Evolutionary conservation across 2,329 filamentous ascomycete genomes (phyloP).

Genomic region (Cytospora mali): DNA sequence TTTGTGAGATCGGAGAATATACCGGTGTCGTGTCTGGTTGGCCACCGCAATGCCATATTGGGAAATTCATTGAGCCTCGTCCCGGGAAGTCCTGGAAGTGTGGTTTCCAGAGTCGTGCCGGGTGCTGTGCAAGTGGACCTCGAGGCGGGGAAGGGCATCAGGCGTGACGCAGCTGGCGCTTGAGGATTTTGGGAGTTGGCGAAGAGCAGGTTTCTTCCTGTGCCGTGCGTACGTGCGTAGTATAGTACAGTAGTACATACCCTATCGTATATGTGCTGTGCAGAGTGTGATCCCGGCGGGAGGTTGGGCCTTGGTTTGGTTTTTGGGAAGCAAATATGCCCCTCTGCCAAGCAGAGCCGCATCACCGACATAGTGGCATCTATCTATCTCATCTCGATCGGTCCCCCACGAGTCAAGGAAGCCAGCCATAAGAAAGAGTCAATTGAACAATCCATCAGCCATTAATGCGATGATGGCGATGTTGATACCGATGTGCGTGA

Average conservation of each 20-base stretch:
- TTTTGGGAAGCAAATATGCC: constrained; percentile 1
- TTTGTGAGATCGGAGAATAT: background rate
- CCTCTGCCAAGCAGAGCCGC: background rate
- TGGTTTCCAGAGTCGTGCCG: background rate
- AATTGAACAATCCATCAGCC: background rate
- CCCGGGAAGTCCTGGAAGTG: background rate
- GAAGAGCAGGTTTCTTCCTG: background rate
- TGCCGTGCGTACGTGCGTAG: background rate
- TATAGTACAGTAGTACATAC: background rate
- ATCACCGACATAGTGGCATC: background rate
- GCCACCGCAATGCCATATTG: background rate
- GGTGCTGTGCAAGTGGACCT: constrained; percentile 5
- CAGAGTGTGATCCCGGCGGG: constrained; percentile 5
- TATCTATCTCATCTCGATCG: too few relatives aligned
- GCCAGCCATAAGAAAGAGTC: too few relatives aligned
- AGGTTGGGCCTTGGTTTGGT: constrained; percentile 2
- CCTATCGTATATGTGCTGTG: background rate
- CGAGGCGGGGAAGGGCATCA: constrained; percentile 14
- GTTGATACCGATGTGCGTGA: background rate
- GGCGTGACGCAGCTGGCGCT: constrained; percentile 24
- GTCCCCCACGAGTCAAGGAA: too few relatives aligned
- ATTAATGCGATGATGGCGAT: background rate
- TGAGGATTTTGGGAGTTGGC: background rate
- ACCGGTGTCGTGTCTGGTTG: background rate
- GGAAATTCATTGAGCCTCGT: background rate